A percentile compares a stretch with the other conserved stretches of the same genome.
Conservation (phyloP, 2,329 filamentous ascomycete species). For the Alternaria sp. region DNA sequence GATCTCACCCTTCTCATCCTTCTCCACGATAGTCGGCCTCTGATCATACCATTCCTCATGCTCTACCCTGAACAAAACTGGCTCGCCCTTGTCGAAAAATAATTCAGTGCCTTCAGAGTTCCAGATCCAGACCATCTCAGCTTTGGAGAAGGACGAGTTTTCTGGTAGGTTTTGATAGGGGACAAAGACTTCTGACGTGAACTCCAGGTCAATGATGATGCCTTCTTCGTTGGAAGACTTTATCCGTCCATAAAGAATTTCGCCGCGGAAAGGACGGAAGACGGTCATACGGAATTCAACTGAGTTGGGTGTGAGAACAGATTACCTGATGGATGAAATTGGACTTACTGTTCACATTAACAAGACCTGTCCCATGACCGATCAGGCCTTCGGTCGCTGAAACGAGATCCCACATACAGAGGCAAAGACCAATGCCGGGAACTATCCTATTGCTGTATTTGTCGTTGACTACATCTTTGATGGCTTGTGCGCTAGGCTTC, state of each 20-base stretch:
- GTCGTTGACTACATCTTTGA: constrained; percentile 95
- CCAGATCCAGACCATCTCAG: constrained; percentile 87
- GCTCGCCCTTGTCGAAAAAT: constrained; percentile 90
- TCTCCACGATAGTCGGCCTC: constrained; percentile 78
- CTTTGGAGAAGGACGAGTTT: constrained; percentile 71
- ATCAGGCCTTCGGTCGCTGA: constrained; percentile 93
- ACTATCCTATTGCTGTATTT: constrained; percentile 99
- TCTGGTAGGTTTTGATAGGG: constrained; percentile 56
- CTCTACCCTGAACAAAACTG: constrained; percentile 85
- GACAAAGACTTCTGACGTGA: constrained; percentile 92
- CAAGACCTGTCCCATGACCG: constrained; percentile 88
- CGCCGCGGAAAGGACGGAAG: constrained; percentile 94
- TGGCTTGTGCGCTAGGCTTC: constrained; percentile 81
- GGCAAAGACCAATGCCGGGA: constrained; percentile 91
- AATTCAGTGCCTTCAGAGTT: constrained; percentile 75
- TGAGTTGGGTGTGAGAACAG: constrained; percentile 47
- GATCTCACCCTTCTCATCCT: constrained; percentile 69
- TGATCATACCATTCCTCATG: constrained; percentile 93
- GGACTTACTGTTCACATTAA: constrained; percentile 85
- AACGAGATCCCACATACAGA: constrained; percentile 90
- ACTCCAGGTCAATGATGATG: constrained; percentile 83
- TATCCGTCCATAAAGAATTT: constrained; percentile 88
- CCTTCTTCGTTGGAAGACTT: constrained; percentile 75
- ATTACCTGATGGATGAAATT: background rate
- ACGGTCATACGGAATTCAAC: constrained; percentile 94